phyloP scores from a whole-genome alignment of 495 filamentous ascomycete species.

The Endocarpon pusillum region DNA sequence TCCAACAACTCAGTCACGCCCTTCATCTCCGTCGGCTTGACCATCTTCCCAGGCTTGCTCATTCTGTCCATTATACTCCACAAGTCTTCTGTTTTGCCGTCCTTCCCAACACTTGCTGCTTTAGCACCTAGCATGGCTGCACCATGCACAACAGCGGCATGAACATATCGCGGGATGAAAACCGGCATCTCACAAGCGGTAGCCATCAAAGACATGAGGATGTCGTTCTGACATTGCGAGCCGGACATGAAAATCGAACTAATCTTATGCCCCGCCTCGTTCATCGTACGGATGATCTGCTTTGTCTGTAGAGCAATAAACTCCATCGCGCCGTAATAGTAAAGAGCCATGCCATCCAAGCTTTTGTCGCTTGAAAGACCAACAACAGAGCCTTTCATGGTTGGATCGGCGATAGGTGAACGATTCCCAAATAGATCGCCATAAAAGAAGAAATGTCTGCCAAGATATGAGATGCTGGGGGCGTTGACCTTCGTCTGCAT shows the following conservation, averaged over 20 bases:
- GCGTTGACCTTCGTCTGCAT: constrained; percentile 48
- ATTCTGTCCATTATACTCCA: constrained; percentile 97
- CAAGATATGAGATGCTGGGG: constrained; percentile 66
- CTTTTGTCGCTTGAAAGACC: constrained; percentile 73
- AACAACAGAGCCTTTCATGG: constrained; percentile 77
- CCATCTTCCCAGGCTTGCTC: constrained; percentile 79
- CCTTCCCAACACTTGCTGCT: constrained; percentile 58
- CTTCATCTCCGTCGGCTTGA: constrained; percentile 48
- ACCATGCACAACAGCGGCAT: constrained; percentile 91
- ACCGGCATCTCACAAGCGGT: constrained; percentile 84
- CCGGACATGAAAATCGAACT: constrained; percentile 95
- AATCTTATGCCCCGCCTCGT: constrained; percentile 65
- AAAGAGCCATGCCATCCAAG: constrained; percentile 68
- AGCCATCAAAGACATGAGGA: constrained; percentile 80
- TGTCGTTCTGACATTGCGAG: constrained; percentile 86
- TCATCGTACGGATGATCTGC: constrained; percentile 91
- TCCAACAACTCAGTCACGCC: constrained; percentile 63
- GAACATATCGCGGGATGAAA: constrained; percentile 74
- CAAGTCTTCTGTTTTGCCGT: constrained; percentile 68
- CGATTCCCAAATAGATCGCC: constrained; percentile 97
- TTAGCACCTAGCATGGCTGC: constrained; percentile 96
- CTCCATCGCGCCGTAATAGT: constrained; percentile 90
- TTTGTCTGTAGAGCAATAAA: constrained; percentile 93
- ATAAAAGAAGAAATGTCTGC: constrained; percentile 92
- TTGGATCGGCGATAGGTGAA: constrained; percentile 77